A percentile compares a stretch with the other conserved stretches of the same genome.
These are phyloP conservation scores for Strobilomyces confusus DNA, from an alignment of 768 basidiomycete species.

Conservation along the genomic window DNA sequence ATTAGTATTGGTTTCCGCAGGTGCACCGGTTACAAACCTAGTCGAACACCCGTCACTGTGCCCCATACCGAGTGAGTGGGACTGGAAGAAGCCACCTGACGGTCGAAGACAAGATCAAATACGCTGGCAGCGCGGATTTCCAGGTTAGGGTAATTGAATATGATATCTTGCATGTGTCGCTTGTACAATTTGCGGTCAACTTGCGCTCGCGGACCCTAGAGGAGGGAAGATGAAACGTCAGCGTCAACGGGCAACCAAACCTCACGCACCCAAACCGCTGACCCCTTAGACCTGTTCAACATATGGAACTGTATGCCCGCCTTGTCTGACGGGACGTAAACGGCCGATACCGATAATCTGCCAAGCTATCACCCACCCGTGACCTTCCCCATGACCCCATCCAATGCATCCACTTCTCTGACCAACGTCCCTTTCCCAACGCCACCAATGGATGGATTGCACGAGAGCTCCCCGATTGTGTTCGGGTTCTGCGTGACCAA, in stretches of 20 bases:
- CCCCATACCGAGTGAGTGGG: constrained; percentile 40
- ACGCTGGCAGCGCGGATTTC: constrained; percentile 70
- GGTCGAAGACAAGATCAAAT: constrained; percentile 71
- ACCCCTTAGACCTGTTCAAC: constrained; percentile 79
- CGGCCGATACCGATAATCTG: neutral
- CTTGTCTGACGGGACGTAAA: constrained; percentile 49
- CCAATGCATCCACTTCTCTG: constrained; percentile 87
- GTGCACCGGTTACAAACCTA: constrained; percentile 42
- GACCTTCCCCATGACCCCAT: constrained; percentile 81
- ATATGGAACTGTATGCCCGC: constrained; percentile 89
- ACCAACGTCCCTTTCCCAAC: constrained; percentile 91
- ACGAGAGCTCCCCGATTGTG: constrained; percentile 81
- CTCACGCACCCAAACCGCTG: constrained; percentile 77
- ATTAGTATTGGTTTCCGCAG: neutral
- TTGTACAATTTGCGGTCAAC: constrained; percentile 86
- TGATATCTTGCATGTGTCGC: constrained; percentile 67
- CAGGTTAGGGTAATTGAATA: constrained; percentile 65
- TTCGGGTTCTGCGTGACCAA: constrained; percentile 79
- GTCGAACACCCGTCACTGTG: constrained; percentile 57
- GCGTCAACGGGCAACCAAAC: too few species aligned
- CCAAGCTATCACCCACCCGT: constrained; percentile 48
- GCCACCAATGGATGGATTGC: constrained; percentile 90
- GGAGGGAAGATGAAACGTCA: neutral
- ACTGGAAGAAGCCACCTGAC: constrained; percentile 27
- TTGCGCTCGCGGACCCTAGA: constrained; percentile 83